Conservation (phyloP, 1,284 basidiomycete genomes). For the Thelephora terrestris region DNA sequence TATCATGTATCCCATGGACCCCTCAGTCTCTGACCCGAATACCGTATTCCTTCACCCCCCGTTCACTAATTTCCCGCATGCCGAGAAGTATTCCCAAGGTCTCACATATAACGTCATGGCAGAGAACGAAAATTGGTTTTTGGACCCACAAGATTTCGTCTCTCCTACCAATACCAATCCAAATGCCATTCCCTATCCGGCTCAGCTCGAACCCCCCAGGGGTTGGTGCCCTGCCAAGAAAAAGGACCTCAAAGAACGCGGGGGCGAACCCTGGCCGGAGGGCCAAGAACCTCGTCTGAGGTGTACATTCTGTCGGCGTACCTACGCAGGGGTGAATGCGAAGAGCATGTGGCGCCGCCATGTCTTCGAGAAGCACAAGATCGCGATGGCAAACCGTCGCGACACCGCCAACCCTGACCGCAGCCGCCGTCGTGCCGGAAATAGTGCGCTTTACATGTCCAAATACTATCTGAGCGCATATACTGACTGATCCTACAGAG, state of each 20-base stretch:
- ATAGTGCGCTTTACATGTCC: constrained; percentile 35
- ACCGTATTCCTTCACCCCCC: constrained; percentile 63
- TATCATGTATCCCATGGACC: constrained; percentile 52
- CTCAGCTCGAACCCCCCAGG: constrained; percentile 64
- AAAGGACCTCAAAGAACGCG: constrained; percentile 57
- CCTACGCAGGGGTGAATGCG: constrained; percentile 73
- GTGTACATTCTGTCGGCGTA: constrained; percentile 72
- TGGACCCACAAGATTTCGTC: constrained; percentile 55
- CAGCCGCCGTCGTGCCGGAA: constrained; percentile 43
- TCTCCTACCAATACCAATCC: constrained; percentile 36
- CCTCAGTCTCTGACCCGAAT: constrained; percentile 46
- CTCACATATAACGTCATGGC: constrained; percentile 60
- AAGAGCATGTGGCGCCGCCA: constrained; percentile 83
- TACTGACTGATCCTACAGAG: constrained; percentile 12
- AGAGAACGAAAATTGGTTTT: constrained; percentile 66
- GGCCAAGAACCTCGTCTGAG: constrained; percentile 66
- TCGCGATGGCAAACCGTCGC: constrained; percentile 73
- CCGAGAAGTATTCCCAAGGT: constrained; percentile 50
- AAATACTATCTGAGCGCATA: neutral
- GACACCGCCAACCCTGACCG: constrained; percentile 44
- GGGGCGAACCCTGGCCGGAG: constrained; percentile 58
- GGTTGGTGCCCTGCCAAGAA: constrained; percentile 76
- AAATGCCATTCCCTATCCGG: constrained; percentile 52
- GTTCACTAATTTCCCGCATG: constrained; percentile 52
- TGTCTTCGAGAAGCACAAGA: constrained; percentile 78